Evolutionary conservation across 768 basidiomycete genomes (phyloP), one percentile per base, ranked within the genome.

Genomic region (Russula sp.): DNA sequence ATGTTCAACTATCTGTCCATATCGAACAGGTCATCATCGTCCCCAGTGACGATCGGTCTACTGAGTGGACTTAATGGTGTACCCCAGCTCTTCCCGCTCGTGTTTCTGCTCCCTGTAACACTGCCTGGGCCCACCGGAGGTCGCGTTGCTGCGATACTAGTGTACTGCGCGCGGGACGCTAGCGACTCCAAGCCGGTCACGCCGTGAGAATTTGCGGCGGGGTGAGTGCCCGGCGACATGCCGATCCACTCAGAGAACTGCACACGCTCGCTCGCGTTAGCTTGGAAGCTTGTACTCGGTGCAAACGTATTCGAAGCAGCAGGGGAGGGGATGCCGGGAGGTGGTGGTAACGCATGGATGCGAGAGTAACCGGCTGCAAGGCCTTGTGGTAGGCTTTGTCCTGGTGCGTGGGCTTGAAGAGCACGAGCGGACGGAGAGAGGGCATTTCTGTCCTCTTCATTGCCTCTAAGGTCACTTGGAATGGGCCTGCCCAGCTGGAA

Each of bases 291-390:
- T 49, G 69, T 60, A 11, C 72, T 69, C 6, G 74, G 69, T 1
- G 71, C 68, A 55, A 77, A 74, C 14, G 73, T 70, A 53, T 69
- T 70, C 10, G 75, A 71, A 3, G 73, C 65, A 5, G 72, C 70
- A 1, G 80, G 80, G 0, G 78, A 80, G 11, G 72, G 70, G 24
- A 76, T 75, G 1, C 72, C 53, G n/a, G 71, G 73, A 16, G 72
- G 71, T 5, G 74, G 75, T 0, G 83, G 81, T 30, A 81, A 77
- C 1, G 94, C 88, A 69, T 98, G 94, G 62, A 98, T 88, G 63
- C 94, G 82, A 32, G 91, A 94, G 72, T 94, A 87, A 0, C 94
- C 94, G 0, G 92, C 92, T 0, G 94, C 94, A 32, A 98, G 82
- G 38, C 94, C 94, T 61, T 95, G 93, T 1, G 95, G 94, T 14